Conservation (phyloP, 495 filamentous ascomycete species). For the Hypoxylon cercidicola region DNA sequence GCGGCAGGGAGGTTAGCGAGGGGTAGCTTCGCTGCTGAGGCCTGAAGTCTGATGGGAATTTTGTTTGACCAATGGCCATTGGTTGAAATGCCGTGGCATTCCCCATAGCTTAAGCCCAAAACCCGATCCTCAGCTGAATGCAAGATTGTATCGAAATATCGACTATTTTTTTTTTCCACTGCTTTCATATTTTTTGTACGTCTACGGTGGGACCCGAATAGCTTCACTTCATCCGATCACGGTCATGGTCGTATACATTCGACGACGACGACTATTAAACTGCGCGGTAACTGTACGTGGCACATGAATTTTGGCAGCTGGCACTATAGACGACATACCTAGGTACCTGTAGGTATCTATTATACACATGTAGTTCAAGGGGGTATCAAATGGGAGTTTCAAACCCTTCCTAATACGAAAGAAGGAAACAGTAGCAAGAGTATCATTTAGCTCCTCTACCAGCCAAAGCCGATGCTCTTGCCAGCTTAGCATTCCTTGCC, state of each 20-base stretch:
- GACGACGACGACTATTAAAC: background rate
- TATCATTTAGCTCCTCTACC: constrained; percentile 57
- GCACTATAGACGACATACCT: too few species aligned
- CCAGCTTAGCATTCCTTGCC: constrained; percentile 58
- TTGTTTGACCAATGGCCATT: constrained; percentile 13
- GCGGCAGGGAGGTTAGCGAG: constrained; percentile 28
- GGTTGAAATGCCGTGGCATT: background rate
- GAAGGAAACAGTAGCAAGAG: background rate
- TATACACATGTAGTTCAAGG: constrained; percentile 12
- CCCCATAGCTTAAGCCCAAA: constrained; percentile 15
- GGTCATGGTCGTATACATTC: background rate
- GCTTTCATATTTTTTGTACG: constrained; percentile 1
- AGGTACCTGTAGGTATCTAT: too few species aligned
- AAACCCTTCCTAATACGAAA: constrained; percentile 10
- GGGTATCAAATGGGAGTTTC: constrained; percentile 30
- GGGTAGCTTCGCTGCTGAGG: constrained; percentile 12
- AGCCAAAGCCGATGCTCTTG: constrained; percentile 53
- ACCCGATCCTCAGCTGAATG: constrained; percentile 31
- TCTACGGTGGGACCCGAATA: background rate
- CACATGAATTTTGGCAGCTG: background rate
- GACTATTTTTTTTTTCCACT: background rate
- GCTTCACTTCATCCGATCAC: background rate
- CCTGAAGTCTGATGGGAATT: constrained; percentile 1
- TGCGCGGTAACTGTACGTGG: too few species aligned
- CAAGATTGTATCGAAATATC: constrained; percentile 27